These are phyloP conservation scores for Jaapia argillacea DNA, from an alignment of 768 basidiomycete species.

Conservation along the genomic window DNA sequence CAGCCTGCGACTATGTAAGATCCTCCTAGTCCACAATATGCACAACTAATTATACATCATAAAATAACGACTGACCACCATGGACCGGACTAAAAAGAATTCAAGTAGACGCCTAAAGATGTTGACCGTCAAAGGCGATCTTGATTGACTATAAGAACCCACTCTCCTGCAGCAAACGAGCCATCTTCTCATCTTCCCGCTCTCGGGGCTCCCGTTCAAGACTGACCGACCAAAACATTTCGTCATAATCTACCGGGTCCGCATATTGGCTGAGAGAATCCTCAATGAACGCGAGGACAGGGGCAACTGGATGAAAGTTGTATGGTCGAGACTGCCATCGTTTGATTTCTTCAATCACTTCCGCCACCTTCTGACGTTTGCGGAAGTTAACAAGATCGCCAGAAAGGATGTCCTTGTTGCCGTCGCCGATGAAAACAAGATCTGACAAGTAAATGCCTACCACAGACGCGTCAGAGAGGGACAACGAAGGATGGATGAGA, in stretches of 20 bases:
- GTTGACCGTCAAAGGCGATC: no score
- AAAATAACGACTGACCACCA: no score
- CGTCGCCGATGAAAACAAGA: slow-evolving; percentile 97
- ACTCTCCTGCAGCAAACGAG: slow-evolving; percentile 77
- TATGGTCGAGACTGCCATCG: slow-evolving; percentile 90
- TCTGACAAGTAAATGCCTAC: slow-evolving; percentile 92
- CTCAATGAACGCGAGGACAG: slow-evolving; percentile 68
- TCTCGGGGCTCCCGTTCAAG: slow-evolving; percentile 88
- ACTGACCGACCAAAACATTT: slow-evolving; percentile 79
- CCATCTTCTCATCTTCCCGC: slow-evolving; percentile 96
- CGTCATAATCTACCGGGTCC: slow-evolving; percentile 58
- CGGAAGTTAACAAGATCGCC: slow-evolving; percentile 87
- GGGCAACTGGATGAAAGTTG: slow-evolving; percentile 62
- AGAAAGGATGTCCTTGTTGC: slow-evolving; percentile 76
- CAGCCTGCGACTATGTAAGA: no score
- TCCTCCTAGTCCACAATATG: no score
- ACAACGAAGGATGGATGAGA: not conserved
- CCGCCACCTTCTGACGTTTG: slow-evolving; percentile 92
- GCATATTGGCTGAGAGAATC: slow-evolving; percentile 65
- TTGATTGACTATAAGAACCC: slow-evolving; percentile 87
- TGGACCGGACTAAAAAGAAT: no score
- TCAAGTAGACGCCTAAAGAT: no score
- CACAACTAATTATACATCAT: no score
- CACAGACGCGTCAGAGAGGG: slow-evolving; percentile 3
- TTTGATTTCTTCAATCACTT: slow-evolving; percentile 94